These are phyloP conservation scores for Withania somnifera DNA, from an alignment of 305 asterid species.

Conservation along the genomic window DNA sequence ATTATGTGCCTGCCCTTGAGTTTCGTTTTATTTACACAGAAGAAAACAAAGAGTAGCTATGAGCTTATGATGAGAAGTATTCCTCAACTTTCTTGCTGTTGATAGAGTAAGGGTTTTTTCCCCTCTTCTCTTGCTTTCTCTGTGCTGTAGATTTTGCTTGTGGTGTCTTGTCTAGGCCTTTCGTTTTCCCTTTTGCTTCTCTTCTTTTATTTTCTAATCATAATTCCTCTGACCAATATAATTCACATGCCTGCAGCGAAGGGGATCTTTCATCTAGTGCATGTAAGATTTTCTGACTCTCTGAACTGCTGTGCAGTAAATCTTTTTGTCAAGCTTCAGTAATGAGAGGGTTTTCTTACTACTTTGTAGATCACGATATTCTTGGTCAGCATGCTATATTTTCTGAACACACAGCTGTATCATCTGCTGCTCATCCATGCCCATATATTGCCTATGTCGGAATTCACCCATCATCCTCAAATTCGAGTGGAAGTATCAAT, in stretches of 20 bases:
- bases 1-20: background rate
- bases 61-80: background rate
- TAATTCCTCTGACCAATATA: constrained; percentile 4
- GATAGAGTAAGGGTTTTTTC: background rate
- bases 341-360: constrained; percentile 16
- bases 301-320: constrained; percentile 2
- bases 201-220: constrained; percentile 2
- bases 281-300: constrained; percentile 41
- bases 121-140: background rate
- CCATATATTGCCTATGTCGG: constrained; percentile 69
- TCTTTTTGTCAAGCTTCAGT: constrained; percentile 8
- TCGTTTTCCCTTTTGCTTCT: background rate
- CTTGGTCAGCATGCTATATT: constrained; percentile 46
- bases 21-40: background rate
- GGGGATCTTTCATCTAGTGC: constrained; percentile 53
- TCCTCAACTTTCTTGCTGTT: background rate
- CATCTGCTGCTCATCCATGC: constrained; percentile 60
- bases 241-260: constrained; percentile 37
- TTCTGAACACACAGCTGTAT: constrained; percentile 43
- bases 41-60: background rate
- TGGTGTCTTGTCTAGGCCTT: background rate
- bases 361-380: constrained; percentile 40
- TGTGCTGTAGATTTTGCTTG: background rate
- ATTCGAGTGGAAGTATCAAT: constrained; percentile 39
- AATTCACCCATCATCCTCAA: constrained; percentile 54